phyloP scores from a whole-genome alignment of 2,329 filamentous ascomycete species.

The Colletotrichum eremochloae region DNA sequence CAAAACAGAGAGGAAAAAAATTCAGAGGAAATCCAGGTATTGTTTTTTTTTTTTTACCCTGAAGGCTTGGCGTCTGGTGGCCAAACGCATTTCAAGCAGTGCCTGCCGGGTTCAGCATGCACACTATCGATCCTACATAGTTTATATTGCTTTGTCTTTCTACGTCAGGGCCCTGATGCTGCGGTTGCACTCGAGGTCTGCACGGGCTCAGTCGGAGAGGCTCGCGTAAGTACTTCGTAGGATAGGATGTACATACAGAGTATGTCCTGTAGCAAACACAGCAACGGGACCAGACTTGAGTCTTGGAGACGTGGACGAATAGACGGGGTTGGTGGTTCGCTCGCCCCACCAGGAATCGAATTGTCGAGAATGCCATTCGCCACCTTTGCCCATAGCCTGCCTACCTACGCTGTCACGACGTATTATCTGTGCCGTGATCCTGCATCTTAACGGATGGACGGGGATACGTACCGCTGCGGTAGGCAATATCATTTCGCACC shows the following conservation, averaged over 20 bases:
- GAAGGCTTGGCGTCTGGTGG: conserved; percentile 28
- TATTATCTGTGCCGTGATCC: conserved; percentile 3
- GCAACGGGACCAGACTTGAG: conserved; percentile 15
- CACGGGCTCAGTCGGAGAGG: conserved; percentile 6
- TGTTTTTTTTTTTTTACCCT: not conserved
- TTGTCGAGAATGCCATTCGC: conserved; percentile 43
- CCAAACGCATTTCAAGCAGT: not conserved
- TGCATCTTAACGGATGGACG: conserved; percentile 4
- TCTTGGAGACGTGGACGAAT: conserved; percentile 1
- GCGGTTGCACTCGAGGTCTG: conserved; percentile 26
- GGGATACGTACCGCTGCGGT: conserved; percentile 20
- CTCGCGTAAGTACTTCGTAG: not conserved
- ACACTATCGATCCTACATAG: not conserved
- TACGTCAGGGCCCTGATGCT: not conserved
- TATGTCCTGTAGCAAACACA: no score
- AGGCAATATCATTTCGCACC: conserved; percentile 16
- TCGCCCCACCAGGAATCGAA: conserved; percentile 38
- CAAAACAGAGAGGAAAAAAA: conserved; percentile 19
- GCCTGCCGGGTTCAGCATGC: not conserved
- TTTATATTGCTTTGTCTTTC: not conserved
- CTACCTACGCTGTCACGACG: not conserved
- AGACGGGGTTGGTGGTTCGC: conserved; percentile 10
- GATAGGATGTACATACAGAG: no score
- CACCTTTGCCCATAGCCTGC: conserved; percentile 21
- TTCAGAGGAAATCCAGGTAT: not conserved